Evolutionary conservation across 1,284 basidiomycete species (phyloP), one percentile per base, ranked within the genome.

Genomic region (Porodaedalea pini): DNA sequence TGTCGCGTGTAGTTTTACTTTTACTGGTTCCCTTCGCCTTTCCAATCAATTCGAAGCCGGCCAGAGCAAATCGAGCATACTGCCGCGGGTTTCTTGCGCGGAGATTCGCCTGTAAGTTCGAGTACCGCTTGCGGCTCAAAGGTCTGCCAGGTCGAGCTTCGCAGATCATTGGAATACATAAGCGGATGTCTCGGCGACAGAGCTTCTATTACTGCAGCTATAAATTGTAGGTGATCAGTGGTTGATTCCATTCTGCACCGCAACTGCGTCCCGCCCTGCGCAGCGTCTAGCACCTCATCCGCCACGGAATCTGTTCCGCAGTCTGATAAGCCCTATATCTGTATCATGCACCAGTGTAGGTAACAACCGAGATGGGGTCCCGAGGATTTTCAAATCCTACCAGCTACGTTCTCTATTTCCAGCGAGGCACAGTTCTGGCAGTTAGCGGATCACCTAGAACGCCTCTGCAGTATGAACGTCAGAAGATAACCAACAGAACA

Each of bases 121-220:
- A 47, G 31, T 31, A 25, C 45, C 45, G 15, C 25, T 29, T 47
- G 25, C 15, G 45, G 45, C 6, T 47, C 25, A 47, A 47, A 47
- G 45, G 40, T 27, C 23, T n/a, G 29, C 25, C 45, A 23, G 31
- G 25, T 29, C 25, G 21, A 31, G 25, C 7, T 27, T 15, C 29
- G 45, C 45, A 31, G 45, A 47, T 47, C 45, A 31, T 11, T n/a
- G 45, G 45, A 29, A 45, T 11, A 6, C n/a, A n/a, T n/a, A 17
- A 4, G 45, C 25, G 45, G 29, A 25, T 31, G 25, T 29, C 44
- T 31, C 45, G 45, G 45, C n/a, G 45, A 47, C 31, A 25, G 41
- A 29, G 44, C 44, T 45, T 45, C 44, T 45, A 45, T 45, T 21
- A 25, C 44, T 21, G n/a, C 25, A 45, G n/a, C n/a, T 45, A 47